phyloP scores from a whole-genome alignment of 2,329 filamentous ascomycete species.

The Xylaria sp. region DNA sequence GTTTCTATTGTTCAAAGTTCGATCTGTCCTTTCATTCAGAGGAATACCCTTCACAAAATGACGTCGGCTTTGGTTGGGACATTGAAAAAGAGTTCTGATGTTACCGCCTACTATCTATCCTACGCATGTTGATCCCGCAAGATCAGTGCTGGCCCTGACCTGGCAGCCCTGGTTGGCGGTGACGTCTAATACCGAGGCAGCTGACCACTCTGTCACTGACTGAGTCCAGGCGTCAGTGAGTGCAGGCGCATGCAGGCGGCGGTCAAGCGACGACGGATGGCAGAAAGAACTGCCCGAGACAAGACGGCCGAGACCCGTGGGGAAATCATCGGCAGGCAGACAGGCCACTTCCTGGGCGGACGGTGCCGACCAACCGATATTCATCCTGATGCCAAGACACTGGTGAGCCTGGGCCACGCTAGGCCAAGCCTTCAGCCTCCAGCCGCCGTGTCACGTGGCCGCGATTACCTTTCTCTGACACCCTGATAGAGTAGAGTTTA shows the following conservation, averaged over 20 bases:
- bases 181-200: neutral
- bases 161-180: neutral
- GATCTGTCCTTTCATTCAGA: neutral
- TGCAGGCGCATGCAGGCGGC: too few relatives aligned
- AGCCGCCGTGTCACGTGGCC: constrained; percentile 17
- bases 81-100: neutral
- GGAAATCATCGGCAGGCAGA: neutral
- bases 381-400: constrained; percentile 18
- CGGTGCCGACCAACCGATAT: constrained; percentile 23
- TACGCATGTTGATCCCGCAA: neutral
- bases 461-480: constrained; percentile 1
- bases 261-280: neutral
- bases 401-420: neutral
- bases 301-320: neutral
- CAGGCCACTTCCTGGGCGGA: neutral
- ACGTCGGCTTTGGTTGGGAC: neutral
- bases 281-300: neutral
- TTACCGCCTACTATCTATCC: too few relatives aligned
- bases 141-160: neutral
- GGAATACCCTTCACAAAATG: neutral
- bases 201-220: neutral
- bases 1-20: too few relatives aligned
- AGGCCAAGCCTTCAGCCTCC: constrained; percentile 12
- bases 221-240: neutral
- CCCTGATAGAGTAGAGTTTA: neutral